phyloP scores from a whole-genome alignment of 495 filamentous ascomycete species.

The Viridothelium virens region DNA sequence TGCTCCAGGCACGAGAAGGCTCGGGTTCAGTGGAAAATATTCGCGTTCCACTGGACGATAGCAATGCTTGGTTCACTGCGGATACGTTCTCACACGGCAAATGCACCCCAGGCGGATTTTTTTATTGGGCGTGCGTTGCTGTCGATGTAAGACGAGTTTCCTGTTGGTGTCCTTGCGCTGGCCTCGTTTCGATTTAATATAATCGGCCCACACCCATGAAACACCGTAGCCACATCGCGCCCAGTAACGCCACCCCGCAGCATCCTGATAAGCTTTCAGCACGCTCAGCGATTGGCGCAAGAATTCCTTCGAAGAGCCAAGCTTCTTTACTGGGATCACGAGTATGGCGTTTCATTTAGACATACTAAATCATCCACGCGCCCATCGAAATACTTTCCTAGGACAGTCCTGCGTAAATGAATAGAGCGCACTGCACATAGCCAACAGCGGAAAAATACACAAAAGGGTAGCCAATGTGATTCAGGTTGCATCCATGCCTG shows the following conservation, averaged over 20 bases:
- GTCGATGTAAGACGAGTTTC: neutral
- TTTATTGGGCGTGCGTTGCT: too few species aligned
- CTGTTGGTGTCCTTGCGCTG: neutral
- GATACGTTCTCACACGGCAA: too few species aligned
- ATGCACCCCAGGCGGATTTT: too few species aligned
- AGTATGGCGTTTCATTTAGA: constrained; percentile 7
- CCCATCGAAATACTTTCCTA: neutral
- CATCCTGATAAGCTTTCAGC: neutral
- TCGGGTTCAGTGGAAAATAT: too few species aligned
- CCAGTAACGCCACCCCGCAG: neutral
- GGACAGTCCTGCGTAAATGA: neutral
- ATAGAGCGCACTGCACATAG: neutral
- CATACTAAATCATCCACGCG: neutral
- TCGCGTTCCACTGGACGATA: too few species aligned
- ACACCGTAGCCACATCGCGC: neutral
- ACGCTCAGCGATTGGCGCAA: neutral
- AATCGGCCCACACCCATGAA: constrained; percentile 6
- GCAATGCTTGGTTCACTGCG: too few species aligned
- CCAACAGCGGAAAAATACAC: neutral
- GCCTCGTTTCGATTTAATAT: constrained; percentile 4
- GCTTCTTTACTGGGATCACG: neutral
- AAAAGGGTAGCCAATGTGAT: neutral
- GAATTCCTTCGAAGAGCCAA: neutral
- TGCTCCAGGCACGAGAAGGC: too few species aligned
- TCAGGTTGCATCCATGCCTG: neutral